Conservation (phyloP, 768 basidiomycete genomes). For the Termitomyces heimii region DNA sequence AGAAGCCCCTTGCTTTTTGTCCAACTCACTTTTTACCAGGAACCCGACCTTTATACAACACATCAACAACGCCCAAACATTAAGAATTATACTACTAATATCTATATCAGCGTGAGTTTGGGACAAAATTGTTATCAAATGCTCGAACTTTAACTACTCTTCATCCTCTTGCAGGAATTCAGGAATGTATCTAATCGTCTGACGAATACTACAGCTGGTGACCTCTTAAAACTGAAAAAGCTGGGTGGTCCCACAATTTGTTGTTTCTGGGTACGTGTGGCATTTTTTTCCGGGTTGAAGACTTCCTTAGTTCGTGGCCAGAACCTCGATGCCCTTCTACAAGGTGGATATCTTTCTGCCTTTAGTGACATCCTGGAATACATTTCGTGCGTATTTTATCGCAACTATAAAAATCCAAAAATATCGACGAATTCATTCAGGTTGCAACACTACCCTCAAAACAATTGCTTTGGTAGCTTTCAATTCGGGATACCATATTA, state of each 20-base stretch:
- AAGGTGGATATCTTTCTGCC: conserved; percentile 30
- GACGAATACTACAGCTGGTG: conserved; percentile 28
- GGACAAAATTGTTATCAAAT: not conserved
- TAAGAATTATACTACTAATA: conserved; percentile 36
- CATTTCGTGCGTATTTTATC: conserved; percentile 31
- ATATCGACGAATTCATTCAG: conserved; percentile 21
- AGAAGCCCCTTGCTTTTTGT: not conserved
- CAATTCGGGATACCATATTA: conserved; percentile 36
- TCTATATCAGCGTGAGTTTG: conserved; percentile 36
- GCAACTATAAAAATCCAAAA: no score
- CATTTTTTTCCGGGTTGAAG: not conserved
- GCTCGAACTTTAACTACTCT: not conserved
- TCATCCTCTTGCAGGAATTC: conserved; percentile 31
- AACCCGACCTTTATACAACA: conserved; percentile 53
- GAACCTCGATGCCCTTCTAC: conserved; percentile 37
- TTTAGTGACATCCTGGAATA: conserved; percentile 39
- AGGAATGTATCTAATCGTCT: conserved; percentile 28
- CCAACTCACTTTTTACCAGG: conserved; percentile 22
- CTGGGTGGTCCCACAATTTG: conserved; percentile 49
- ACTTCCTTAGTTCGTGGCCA: conserved; percentile 9
- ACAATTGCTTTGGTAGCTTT: conserved; percentile 33
- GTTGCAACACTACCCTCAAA: conserved; percentile 50
- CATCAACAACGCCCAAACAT: conserved; percentile 35
- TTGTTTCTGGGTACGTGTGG: conserved; percentile 37
- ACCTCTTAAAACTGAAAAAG: conserved; percentile 29